These are phyloP conservation scores for Fraxinus albicans DNA, from an alignment of 305 asterid species.

Conservation along the genomic window DNA sequence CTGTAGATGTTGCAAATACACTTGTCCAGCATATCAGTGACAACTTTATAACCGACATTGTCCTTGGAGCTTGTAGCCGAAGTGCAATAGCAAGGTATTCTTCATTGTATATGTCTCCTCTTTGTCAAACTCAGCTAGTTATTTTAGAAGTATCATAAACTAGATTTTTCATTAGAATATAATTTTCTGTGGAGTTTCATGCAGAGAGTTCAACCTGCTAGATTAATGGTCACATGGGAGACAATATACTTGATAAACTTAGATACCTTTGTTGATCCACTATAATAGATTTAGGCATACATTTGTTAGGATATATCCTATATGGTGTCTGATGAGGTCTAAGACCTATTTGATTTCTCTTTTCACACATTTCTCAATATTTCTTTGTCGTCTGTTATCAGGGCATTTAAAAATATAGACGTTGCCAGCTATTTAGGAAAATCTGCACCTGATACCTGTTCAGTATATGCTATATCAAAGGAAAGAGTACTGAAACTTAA, in stretches of 20 bases:
- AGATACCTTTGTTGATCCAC: not conserved
- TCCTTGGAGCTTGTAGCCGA: constrained; percentile 63
- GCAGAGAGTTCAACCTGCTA: not conserved
- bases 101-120: not conserved
- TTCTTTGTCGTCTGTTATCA: constrained; percentile 18
- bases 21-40: constrained; percentile 43
- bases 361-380: constrained; percentile 3
- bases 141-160: not conserved
- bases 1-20: constrained; percentile 51
- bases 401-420: constrained; percentile 69
- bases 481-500: constrained; percentile 44
- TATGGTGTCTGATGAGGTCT: not conserved
- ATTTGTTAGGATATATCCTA: not conserved
- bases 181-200: not conserved
- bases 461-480: constrained; percentile 55
- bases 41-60: constrained; percentile 40
- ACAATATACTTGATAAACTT: not conserved
- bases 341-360: not conserved
- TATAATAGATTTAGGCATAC: not conserved
- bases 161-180: not conserved
- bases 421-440: constrained; percentile 48
- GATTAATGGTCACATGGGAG: not conserved
- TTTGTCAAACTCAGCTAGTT: not conserved
- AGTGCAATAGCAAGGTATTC: constrained; percentile 59
- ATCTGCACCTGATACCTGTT: constrained; percentile 61